Base-by-base conservation (phyloP, 441 rosid species). In the Adansonia rubrostipa region DNA sequence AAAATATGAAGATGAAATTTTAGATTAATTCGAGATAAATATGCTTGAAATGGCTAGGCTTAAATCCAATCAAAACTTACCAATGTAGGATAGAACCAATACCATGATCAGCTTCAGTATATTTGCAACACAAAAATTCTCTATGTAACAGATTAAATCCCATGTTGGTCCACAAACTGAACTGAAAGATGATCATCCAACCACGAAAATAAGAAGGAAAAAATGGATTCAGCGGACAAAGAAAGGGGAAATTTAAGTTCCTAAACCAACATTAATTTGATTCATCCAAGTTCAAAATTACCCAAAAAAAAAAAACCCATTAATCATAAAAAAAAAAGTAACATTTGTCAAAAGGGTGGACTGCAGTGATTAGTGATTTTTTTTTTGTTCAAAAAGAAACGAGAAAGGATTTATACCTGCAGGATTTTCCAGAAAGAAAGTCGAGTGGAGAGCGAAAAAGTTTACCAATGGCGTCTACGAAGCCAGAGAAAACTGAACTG, bases 391-490 rank as follows among this genome's bases (percentile, higher is more conserved):
- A 1, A 51, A 51, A 13, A 13, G 56, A 51, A 5, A 14, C n/a
- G 17, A 57, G 53, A 3, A 22, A 60, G 2, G 40, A 60, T 10
- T 10, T 48, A 14, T 78, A 89, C 92, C 91, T 86, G 86, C 92
- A 91, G 61, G 94, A 88, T 71, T 91, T 89, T 19, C 90, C 91
- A 5, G 90, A 57, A 4, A 89, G 84, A 71, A 90, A 87, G 51
- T 83, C 85, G n/a, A 87, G 85, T 5, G 92, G 88, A 66, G 85
- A 78, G 64, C 84, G 84, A 76, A 89, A 85, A 68, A 89, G 84
- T 66, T 85, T 71, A 13, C 83, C 84, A 2, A 85, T 74, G 36
- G 80, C 84, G 47, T 82, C n/a, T 9, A 70, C 28, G 62, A 84
- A 82, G 28, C 87, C 90, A 1, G 88, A 82, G 71, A 84, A 77